phyloP scores from a whole-genome alignment of 2,329 filamentous ascomycete species.

The Achaetomium macrosporum region DNA sequence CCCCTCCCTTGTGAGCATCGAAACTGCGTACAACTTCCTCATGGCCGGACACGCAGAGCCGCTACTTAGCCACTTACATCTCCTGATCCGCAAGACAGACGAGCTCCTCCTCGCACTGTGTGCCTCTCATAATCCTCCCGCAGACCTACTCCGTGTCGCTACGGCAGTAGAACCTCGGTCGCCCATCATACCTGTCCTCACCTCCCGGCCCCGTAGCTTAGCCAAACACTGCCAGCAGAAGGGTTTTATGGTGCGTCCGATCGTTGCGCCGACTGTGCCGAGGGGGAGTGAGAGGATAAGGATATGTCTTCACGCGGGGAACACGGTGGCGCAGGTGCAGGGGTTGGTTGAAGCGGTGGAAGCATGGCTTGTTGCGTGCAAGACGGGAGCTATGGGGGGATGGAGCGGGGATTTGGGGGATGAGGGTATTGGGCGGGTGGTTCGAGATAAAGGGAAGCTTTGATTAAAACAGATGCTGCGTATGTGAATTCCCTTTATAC shows the following conservation, averaged over 20 bases:
- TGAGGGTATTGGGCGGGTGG: too few relatives aligned
- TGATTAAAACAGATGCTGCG: too few relatives aligned
- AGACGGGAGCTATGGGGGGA: too few relatives aligned
- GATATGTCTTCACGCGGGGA: conserved; percentile 54
- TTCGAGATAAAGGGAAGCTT: too few relatives aligned
- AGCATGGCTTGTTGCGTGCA: neutral
- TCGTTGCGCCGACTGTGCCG: conserved; percentile 55
- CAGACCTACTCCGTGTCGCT: conserved; percentile 24
- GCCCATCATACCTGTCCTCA: conserved; percentile 53
- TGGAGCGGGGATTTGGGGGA: too few relatives aligned
- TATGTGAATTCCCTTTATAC: too few relatives aligned
- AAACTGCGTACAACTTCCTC: conserved; percentile 29
- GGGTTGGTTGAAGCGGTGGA: conserved; percentile 42
- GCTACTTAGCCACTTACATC: conserved; percentile 37
- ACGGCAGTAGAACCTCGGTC: conserved; percentile 36
- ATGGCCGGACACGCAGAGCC: conserved; percentile 23
- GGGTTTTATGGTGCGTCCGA: conserved; percentile 51
- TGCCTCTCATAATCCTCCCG: conserved; percentile 22
- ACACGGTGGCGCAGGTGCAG: conserved; percentile 48
- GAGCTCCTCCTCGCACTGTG: conserved; percentile 30
- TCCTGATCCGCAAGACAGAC: conserved; percentile 41
- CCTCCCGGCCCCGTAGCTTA: conserved; percentile 45
- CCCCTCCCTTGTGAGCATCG: conserved; percentile 27
- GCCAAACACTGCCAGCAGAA: conserved; percentile 46
- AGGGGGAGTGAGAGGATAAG: conserved; percentile 50